These are phyloP conservation scores for Scutellaria barbata DNA, from an alignment of 257 asterid species.

Conservation along the genomic window DNA sequence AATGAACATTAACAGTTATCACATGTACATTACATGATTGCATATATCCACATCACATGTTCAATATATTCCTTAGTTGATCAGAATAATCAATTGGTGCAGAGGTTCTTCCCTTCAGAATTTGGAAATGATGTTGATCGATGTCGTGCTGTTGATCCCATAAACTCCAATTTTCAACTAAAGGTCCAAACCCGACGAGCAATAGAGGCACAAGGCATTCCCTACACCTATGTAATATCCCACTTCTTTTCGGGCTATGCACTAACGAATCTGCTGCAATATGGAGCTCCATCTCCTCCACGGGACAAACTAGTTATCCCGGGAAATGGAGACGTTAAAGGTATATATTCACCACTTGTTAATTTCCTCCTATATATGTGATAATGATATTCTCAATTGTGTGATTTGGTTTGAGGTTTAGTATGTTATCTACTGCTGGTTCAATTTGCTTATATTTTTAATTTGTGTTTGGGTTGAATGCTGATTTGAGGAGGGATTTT, in stretches of 20 bases:
- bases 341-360: constrained; percentile 28
- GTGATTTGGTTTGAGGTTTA: too few relatives aligned
- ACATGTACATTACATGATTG: too few relatives aligned
- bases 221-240: constrained; percentile 53
- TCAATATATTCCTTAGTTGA: too few relatives aligned
- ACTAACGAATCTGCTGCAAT: constrained; percentile 53
- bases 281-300: constrained; percentile 67
- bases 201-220: constrained; percentile 61
- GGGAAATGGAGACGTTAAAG: constrained; percentile 80
- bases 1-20: too few relatives aligned
- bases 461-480: too few relatives aligned
- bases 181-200: constrained; percentile 58
- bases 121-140: constrained; percentile 74
- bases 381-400: too few relatives aligned
- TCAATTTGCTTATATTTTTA: too few relatives aligned
- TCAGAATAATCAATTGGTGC: neutral
- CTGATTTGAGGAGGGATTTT: too few relatives aligned
- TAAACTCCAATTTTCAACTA: constrained; percentile 42
- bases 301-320: constrained; percentile 55
- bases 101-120: constrained; percentile 86
- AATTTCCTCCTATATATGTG: too few relatives aligned
- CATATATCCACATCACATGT: too few relatives aligned
- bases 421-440: too few relatives aligned
- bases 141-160: constrained; percentile 63
- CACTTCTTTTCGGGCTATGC: constrained; percentile 66